A percentile compares a stretch with the other conserved stretches of the same genome.
These are phyloP conservation scores for Schizophyllum amplum DNA, from an alignment of 1,284 basidiomycete genomes.

Conservation along the genomic window DNA sequence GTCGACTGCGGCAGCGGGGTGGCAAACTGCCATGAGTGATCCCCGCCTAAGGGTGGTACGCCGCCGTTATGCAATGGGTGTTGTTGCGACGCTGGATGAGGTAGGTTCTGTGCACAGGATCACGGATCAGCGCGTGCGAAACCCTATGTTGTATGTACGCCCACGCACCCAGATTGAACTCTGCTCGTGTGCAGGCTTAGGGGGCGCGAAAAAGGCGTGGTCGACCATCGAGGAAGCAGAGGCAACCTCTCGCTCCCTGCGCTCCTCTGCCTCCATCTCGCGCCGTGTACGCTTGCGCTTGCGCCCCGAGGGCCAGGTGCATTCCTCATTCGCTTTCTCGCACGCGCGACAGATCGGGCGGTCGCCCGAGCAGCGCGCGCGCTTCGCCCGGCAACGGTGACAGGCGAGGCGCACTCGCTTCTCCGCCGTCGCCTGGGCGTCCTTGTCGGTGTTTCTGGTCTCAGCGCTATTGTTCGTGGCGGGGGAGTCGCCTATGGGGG, in stretches of 20 bases:
- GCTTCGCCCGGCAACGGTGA: slow-evolving; percentile 25
- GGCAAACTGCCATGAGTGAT: not conserved
- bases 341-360: slow-evolving; percentile 26
- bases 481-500: not conserved
- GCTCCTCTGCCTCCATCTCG: slow-evolving; percentile 31
- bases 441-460: not conserved
- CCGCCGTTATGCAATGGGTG: not conserved
- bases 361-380: slow-evolving; percentile 27
- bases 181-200: slow-evolving; percentile 1
- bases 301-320: slow-evolving; percentile 28
- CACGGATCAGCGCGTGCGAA: not conserved
- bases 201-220: not conserved
- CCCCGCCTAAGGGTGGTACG: not conserved
- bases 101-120: not conserved
- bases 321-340: slow-evolving; percentile 22
- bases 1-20: slow-evolving; percentile 1
- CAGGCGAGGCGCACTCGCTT: slow-evolving; percentile 11
- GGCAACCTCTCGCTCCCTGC: slow-evolving; percentile 14
- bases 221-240: not conserved
- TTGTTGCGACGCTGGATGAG: not conserved
- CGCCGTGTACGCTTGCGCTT: slow-evolving; percentile 27
- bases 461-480: not conserved
- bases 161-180: not conserved
- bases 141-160: not conserved
- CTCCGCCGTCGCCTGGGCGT: not conserved